Percentiles rank a stretch among this genome's conserved stretches.
phyloP scores from a whole-genome alignment of 495 filamentous ascomycete species.

The Annulohypoxylon bovei region DNA sequence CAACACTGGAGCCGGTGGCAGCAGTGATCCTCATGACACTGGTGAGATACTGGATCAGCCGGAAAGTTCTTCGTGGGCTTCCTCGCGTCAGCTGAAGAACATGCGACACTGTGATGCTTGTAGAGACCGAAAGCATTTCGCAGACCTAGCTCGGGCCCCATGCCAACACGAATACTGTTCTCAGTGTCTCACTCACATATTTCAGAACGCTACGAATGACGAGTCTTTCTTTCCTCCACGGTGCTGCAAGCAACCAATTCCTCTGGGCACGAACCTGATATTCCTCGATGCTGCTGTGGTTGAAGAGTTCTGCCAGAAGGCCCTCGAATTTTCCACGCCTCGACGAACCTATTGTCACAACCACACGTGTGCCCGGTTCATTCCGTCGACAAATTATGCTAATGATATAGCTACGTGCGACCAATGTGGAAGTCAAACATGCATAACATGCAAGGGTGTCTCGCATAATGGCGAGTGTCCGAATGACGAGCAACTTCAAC shows the following conservation, averaged over 20 bases:
- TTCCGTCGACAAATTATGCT: conserved; percentile 46
- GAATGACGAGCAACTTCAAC: conserved; percentile 70
- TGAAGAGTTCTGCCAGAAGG: conserved; percentile 50
- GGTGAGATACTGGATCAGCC: conserved; percentile 6
- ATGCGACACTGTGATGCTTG: conserved; percentile 28
- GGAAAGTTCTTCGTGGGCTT: conserved; percentile 41
- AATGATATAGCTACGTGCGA: conserved; percentile 54
- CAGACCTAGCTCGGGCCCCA: conserved; percentile 29
- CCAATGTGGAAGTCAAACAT: conserved; percentile 53
- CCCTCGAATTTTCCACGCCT: conserved; percentile 55
- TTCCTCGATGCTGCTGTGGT: conserved; percentile 47
- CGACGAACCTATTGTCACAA: conserved; percentile 61
- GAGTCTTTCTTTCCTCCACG: conserved; percentile 63
- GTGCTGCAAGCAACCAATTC: conserved; percentile 58
- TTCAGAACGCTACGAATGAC: conserved; percentile 54
- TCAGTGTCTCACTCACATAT: conserved; percentile 54
- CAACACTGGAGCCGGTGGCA: conserved; percentile 5
- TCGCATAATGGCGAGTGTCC: conserved; percentile 69
- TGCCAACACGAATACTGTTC: conserved; percentile 62
- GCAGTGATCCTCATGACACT: neutral
- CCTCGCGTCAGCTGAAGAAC: conserved; percentile 12
- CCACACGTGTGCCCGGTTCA: conserved; percentile 56
- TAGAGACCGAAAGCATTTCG: conserved; percentile 18
- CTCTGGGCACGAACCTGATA: conserved; percentile 43
- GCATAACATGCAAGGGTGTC: conserved; percentile 57